Base-by-base conservation (phyloP, 352 stramenopile species). In the Phytophthora ohioensis region DNA sequence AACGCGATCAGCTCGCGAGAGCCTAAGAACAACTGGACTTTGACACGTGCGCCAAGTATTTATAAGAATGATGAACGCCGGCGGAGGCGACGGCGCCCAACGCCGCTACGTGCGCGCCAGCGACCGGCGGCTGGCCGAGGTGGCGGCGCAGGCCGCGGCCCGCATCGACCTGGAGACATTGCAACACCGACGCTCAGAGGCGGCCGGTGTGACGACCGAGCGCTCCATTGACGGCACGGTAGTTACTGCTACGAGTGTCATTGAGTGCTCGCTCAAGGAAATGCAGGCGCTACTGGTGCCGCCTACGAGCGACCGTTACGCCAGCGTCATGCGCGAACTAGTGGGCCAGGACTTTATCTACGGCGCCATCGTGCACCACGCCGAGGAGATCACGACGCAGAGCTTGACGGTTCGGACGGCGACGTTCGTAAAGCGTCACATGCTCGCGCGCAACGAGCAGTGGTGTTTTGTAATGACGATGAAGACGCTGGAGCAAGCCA, bases 291-390 rank as follows among this genome's bases (percentile, higher is more conserved):
- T 86, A 3, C 41, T 88, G 47, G 65, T 36, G 7, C 52, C 78
- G 10, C 70, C 70, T 10, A 75, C 80, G 8, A 82, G 52, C 31
- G 65, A 81, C 35, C 57, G 57, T 21, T 85, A 88, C 56, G 57
- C 64, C 7, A 62, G 65, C 36, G 64, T 70, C 21, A 88, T 88
- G 80, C 75, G 70, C 4, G 80, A 85, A 52, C 35, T 88, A 15
- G 53, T 82, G 46, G 80, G 78, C 1, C 46, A 64, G 27, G 66
- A 79, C 21, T 88, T 88, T 42, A 78, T 88, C 66, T 86, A 84
- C 45, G 80, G 80, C 13, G 59, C 76, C 13, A 74, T 88, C 41
- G 73, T 85, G 56, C 78, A 85, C 39, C 65, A 71, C 57, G 65
- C 69, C 15, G 57, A 69, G 11, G 78, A 78, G 38, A 64, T 56